phyloP scores from a whole-genome alignment of 2,329 filamentous ascomycete species.

The Cladophialophora exuberans region DNA sequence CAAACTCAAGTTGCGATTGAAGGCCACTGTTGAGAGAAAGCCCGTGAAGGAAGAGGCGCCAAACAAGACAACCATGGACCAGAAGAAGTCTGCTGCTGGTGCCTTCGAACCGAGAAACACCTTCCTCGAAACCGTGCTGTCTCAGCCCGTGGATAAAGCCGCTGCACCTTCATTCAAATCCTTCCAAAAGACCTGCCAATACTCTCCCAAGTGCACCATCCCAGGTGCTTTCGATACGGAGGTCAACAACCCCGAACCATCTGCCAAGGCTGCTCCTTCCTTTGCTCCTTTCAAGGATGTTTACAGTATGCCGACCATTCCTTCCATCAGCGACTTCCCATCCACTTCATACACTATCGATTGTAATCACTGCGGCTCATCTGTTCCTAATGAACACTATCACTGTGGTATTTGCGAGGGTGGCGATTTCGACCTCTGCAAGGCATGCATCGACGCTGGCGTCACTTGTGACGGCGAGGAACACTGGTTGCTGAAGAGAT shows the following conservation, averaged over 20 bases:
- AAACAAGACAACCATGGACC: slow-evolving; percentile 13
- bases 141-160: slow-evolving; percentile 23
- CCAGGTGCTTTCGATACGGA: slow-evolving; percentile 29
- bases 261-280: slow-evolving; percentile 5
- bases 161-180: slow-evolving; percentile 21
- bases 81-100: slow-evolving; percentile 26
- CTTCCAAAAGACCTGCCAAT: slow-evolving; percentile 26
- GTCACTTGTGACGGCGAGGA: slow-evolving; percentile 74
- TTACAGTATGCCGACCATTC: slow-evolving; percentile 38
- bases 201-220: slow-evolving; percentile 26
- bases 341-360: slow-evolving; percentile 74
- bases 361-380: slow-evolving; percentile 85
- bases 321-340: slow-evolving; percentile 41
- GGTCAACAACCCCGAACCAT: slow-evolving; percentile 14
- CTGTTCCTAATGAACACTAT: slow-evolving; percentile 81
- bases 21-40: slow-evolving; percentile 58
- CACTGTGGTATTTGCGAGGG: slow-evolving; percentile 93
- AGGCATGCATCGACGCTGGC: slow-evolving; percentile 73
- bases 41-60: slow-evolving; percentile 25
- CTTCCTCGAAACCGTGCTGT: slow-evolving; percentile 49
- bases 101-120: slow-evolving; percentile 37
- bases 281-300: slow-evolving; percentile 5
- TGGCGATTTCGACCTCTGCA: slow-evolving; percentile 93
- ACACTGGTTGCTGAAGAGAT: slow-evolving; percentile 95
- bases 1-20: slow-evolving; percentile 94